Evolutionary conservation across 2,329 filamentous ascomycete genomes (phyloP), one percentile per base, ranked within the genome.

Genomic region (Bertia moriformis): DNA sequence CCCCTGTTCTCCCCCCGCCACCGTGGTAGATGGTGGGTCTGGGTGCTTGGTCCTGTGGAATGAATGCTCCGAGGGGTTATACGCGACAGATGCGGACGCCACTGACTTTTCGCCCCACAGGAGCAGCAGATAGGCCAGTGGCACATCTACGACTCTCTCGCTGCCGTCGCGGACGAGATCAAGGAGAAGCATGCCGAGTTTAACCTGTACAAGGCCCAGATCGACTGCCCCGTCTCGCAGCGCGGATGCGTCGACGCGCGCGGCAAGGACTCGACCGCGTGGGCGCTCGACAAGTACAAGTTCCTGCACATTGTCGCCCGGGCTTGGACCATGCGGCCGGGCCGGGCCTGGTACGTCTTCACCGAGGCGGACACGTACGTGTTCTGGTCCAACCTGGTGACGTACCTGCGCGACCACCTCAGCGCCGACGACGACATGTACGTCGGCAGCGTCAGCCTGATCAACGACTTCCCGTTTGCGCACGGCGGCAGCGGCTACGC

Each of bases 231-330:
- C 29, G 56, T 63, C 19, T 59, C 62, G 3, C 62, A 66, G 27
- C 62, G 63, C 46, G 60, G 66, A 33, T 65, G 67, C 43, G 60
- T 60, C 42, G 57, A 52, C 18, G 51, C 56, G 22, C 49, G 48
- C 20, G 44, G 50, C 40, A 41, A 56, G 41, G 43, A 48, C 43
- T 45, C 57, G 49, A 40, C 59, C 32, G 61, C 59, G 10, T 75
- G 71, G 69, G 61, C 61, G 38, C 54, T 77, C 44, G 72, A 77
- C 52, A 74, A 73, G 56, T 76, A 72, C 57, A 77, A 76, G 53
- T 73, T 72, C 49, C 53, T 75, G 37, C 69, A 71, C 45, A 73
- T 75, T 59, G 58, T 73, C 33, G 59, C 71, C 47, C 64, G 70
- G 41, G 63, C 70, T 1, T 75, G 69, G 62, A 57, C 59, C 35